Conservation (phyloP, 2,329 filamentous ascomycete genomes). For the Paraphoma sp. region DNA sequence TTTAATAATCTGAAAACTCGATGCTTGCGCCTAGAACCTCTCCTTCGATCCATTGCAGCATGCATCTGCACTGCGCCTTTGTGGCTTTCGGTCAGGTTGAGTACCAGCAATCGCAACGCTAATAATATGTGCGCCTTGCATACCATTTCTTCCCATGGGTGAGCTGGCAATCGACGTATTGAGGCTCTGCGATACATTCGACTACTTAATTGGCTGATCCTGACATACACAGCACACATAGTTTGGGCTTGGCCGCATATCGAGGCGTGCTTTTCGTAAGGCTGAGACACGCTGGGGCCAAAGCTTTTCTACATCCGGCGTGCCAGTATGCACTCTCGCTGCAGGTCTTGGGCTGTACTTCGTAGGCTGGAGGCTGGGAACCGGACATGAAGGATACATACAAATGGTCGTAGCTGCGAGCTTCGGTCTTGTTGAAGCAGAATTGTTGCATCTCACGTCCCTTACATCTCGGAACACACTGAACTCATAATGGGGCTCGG, state of each 20-base stretch:
- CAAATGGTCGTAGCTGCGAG: neutral
- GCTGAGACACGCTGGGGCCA: neutral
- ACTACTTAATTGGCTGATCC: neutral
- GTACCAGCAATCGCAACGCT: neutral
- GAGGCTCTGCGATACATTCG: neutral
- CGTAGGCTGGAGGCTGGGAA: neutral
- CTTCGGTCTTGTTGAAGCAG: neutral
- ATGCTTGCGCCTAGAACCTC: neutral
- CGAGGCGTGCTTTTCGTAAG: neutral
- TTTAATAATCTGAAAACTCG: neutral
- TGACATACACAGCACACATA: neutral
- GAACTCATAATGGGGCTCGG: neutral
- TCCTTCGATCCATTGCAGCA: neutral
- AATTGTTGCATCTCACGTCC: neutral
- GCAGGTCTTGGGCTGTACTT: neutral
- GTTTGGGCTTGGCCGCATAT: neutral
- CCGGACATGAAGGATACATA: neutral
- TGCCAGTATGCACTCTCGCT: neutral
- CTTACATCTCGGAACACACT: neutral
- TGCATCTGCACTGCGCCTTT: neutral
- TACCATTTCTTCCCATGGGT: neutral
- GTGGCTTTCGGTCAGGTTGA: neutral
- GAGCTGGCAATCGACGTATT: neutral
- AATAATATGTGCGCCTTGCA: neutral
- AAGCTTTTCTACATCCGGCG: neutral